Percentiles rank a stretch among this genome's conserved stretches.
These are phyloP conservation scores for Jasminum sambac DNA, from an alignment of 257 asterid species.

Conservation along the genomic window DNA sequence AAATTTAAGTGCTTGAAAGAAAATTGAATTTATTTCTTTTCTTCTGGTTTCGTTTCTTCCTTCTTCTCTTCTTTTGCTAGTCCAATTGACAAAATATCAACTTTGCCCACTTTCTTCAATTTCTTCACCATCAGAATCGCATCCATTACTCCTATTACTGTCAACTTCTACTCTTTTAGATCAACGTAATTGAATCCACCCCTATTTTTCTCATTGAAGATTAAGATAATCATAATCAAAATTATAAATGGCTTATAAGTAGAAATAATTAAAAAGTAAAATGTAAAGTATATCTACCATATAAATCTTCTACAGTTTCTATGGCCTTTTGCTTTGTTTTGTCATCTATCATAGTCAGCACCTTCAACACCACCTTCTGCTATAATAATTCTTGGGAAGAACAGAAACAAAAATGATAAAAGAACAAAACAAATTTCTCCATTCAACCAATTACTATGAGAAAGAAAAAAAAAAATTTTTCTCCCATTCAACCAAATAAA, in stretches of 20 bases:
- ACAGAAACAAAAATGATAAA: neutral
- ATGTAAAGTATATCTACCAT: slow-evolving; percentile 38
- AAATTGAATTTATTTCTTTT: too few relatives aligned
- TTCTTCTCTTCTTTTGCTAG: slow-evolving; percentile 69
- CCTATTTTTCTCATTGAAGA: slow-evolving; percentile 35
- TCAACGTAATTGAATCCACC: slow-evolving; percentile 75
- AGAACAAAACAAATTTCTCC: too few relatives aligned
- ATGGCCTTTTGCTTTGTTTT: slow-evolving; percentile 78
- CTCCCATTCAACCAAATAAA: too few relatives aligned
- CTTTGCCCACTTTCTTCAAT: slow-evolving; percentile 64
- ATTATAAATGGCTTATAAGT: neutral
- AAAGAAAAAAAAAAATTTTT: too few relatives aligned
- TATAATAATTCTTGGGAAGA: neutral
- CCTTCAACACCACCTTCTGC: slow-evolving; percentile 68
- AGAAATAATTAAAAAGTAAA: neutral
- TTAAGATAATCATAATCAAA: neutral
- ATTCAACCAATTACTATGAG: too few relatives aligned
- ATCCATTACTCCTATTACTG: slow-evolving; percentile 79
- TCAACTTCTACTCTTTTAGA: slow-evolving; percentile 58
- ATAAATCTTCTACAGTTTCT: slow-evolving; percentile 81
- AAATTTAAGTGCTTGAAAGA: too few relatives aligned
- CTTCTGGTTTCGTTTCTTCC: slow-evolving; percentile 41
- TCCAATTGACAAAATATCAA: slow-evolving; percentile 66
- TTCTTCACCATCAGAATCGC: slow-evolving; percentile 64
- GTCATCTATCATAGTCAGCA: slow-evolving; percentile 77